Evolutionary conservation across 2,329 filamentous ascomycete genomes (phyloP).

Genomic region (Plectosphaerella sp.): DNA sequence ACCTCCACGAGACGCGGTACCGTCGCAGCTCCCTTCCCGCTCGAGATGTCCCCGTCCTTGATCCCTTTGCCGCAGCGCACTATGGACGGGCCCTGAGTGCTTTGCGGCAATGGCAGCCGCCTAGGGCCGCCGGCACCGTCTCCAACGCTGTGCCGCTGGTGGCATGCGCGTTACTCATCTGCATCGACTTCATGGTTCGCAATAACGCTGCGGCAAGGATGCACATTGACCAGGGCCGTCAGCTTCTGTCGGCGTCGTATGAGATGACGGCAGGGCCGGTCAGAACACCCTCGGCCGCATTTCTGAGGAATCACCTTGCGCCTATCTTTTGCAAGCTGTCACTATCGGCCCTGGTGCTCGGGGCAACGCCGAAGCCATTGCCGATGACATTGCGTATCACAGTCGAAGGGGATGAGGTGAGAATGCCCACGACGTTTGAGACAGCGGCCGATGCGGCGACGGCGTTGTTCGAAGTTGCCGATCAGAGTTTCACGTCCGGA

Average conservation of each 20-base stretch:
- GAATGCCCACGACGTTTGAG: too few species aligned
- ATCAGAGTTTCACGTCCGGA: too few species aligned
- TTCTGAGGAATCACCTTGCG: constrained; percentile 33
- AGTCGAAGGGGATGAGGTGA: too few species aligned
- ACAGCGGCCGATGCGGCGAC: too few species aligned
- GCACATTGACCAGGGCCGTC: constrained; percentile 37
- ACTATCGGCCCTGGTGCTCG: constrained; percentile 34
- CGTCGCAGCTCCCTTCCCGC: neutral
- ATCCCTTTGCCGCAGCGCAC: constrained; percentile 33
- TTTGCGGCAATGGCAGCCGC: constrained; percentile 28
- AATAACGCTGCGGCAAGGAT: constrained; percentile 40
- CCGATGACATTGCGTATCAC: too few species aligned
- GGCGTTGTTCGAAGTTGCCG: too few species aligned
- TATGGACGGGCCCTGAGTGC: constrained; percentile 44
- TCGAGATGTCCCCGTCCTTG: neutral
- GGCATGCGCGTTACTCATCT: constrained; percentile 46
- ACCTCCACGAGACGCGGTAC: constrained; percentile 33
- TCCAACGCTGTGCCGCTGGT: constrained; percentile 29
- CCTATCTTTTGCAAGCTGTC: constrained; percentile 39
- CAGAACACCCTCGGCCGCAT: constrained; percentile 19
- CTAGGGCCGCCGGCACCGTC: constrained; percentile 6
- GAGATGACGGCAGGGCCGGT: too few species aligned
- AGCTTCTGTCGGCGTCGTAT: constrained; percentile 24
- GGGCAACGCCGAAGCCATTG: constrained; percentile 14
- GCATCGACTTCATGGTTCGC: constrained; percentile 49